phyloP scores from a whole-genome alignment of 2,329 filamentous ascomycete species.

The Scedosporium aurantiacum region DNA sequence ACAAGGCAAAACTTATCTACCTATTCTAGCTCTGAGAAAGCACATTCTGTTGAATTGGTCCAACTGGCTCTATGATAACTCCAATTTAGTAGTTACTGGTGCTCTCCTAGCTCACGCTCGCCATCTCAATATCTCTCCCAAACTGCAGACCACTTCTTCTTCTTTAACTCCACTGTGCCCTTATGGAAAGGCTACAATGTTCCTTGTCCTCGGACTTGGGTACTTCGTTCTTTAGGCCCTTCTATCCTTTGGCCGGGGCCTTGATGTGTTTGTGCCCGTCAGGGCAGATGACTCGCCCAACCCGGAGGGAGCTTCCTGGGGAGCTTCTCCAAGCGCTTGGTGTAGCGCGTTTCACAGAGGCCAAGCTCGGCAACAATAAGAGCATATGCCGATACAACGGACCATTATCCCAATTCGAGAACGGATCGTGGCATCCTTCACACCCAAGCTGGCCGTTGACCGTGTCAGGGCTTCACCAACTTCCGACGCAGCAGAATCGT shows the following conservation, averaged over 20 bases:
- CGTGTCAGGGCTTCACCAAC: not conserved
- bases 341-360: conserved; percentile 1
- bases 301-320: not conserved
- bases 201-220: not conserved
- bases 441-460: not conserved
- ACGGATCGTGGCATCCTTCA: not conserved
- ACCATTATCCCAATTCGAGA: not conserved
- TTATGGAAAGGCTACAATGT: too few species aligned
- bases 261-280: not conserved
- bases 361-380: conserved; percentile 1
- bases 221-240: not conserved
- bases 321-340: not conserved
- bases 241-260: not conserved
- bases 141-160: conserved; percentile 4
- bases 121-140: conserved; percentile 3
- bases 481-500: not conserved
- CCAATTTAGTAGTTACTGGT: not conserved
- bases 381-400: conserved; percentile 2
- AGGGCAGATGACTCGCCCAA: not conserved
- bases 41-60: too few species aligned
- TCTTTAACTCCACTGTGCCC: conserved; percentile 4
- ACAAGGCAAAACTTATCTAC: too few species aligned
- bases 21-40: too few species aligned
- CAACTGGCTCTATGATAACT: too few species aligned
- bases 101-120: not conserved